Percentiles rank a stretch among this genome's conserved stretches.
Conservation (phyloP, 768 basidiomycete genomes). For the Suillus brevipes region DNA sequence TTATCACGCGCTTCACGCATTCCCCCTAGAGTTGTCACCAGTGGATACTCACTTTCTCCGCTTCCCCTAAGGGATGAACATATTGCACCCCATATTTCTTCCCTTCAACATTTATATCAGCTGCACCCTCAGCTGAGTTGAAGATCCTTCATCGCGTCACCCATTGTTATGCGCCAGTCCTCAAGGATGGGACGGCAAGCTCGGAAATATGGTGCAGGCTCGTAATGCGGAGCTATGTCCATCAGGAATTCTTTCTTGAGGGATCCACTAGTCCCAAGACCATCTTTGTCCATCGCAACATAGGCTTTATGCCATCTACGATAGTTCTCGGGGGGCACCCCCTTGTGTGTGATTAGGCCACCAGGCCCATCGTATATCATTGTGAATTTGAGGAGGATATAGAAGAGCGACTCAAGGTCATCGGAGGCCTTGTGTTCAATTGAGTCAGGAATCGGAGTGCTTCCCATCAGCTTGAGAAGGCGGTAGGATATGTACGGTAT, state of each 20-base stretch:
- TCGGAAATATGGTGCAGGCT: background rate
- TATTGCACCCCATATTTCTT: too few species aligned
- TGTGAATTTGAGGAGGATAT: background rate
- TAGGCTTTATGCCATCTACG: background rate
- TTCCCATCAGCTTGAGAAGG: constrained; percentile 1
- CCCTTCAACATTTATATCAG: too few species aligned
- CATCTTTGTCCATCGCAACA: background rate
- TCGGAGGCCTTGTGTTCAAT: background rate
- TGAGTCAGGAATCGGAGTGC: background rate
- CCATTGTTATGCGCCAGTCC: background rate
- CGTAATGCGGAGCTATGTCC: background rate
- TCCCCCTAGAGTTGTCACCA: too few species aligned
- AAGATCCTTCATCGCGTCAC: too few species aligned
- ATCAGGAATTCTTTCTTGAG: background rate
- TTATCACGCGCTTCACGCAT: too few species aligned
- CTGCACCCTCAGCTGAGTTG: too few species aligned
- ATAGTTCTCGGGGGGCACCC: background rate
- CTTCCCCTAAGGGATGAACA: too few species aligned
- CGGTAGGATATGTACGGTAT: background rate
- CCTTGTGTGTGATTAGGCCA: background rate
- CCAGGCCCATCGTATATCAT: background rate
- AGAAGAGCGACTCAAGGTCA: background rate
- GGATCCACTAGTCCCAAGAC: background rate
- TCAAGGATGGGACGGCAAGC: background rate
- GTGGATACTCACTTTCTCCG: too few species aligned